These are phyloP conservation scores for Skeletonema menzelii DNA, from an alignment of 108 stramenopile species.

Conservation along the genomic window DNA sequence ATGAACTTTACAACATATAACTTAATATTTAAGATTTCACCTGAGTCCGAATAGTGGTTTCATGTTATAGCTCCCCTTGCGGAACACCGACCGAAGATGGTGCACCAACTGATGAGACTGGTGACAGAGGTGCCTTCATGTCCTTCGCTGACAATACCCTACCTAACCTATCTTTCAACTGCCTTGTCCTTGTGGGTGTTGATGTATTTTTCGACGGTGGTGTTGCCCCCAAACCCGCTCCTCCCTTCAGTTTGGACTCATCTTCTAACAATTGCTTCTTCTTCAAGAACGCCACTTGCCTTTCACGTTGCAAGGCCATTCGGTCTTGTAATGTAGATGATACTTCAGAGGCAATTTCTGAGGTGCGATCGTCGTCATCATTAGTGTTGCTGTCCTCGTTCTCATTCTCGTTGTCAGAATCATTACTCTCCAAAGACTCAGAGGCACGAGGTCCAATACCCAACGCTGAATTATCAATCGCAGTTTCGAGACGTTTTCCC, in stretches of 20 bases:
- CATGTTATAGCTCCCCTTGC: not conserved
- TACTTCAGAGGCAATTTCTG: slow-evolving; percentile 33
- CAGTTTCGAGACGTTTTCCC: slow-evolving; percentile 35
- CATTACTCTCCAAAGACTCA: slow-evolving; percentile 1
- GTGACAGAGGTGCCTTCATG: not conserved
- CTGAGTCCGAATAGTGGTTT: not conserved
- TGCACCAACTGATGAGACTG: not conserved
- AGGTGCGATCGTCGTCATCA: slow-evolving; percentile 44
- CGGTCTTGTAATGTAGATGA: slow-evolving; percentile 65
- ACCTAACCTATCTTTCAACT: not conserved
- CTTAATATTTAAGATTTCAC: not conserved
- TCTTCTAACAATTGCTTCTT: slow-evolving; percentile 72
- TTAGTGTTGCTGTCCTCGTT: slow-evolving; percentile 19
- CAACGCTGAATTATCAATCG: slow-evolving; percentile 49
- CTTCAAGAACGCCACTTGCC: slow-evolving; percentile 76
- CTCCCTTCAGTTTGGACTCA: slow-evolving; percentile 39
- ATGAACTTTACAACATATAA: not conserved
- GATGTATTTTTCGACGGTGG: slow-evolving; percentile 5
- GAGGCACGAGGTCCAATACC: slow-evolving; percentile 21
- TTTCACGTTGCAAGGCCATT: slow-evolving; percentile 65
- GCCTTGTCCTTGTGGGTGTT: slow-evolving; percentile 3
- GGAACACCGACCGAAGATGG: not conserved
- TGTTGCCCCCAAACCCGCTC: slow-evolving; percentile 16
- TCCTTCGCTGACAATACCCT: not conserved
- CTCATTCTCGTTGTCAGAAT: slow-evolving; percentile 33